Evolutionary conservation across 139 green algal genomes (phyloP), one percentile per base, ranked within the genome.

Genomic region (Micractinium sp.): DNA sequence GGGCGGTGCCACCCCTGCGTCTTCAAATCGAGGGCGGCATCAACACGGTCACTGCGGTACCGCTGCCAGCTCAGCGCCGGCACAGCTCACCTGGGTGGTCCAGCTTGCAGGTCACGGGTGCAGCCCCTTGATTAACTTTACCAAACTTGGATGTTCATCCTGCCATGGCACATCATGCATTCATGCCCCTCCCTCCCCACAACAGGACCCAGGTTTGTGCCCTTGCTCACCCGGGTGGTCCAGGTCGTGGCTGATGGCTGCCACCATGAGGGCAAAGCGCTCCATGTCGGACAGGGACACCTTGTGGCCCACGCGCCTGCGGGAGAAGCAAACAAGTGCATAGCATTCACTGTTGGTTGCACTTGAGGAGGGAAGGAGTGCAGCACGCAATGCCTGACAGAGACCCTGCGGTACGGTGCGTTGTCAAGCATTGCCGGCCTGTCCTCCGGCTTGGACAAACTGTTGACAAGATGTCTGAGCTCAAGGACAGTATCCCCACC

Each of bases 171-270:
- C n/a, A n/a, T n/a, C n/a, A n/a, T n/a, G n/a, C n/a, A n/a, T n/a
- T n/a, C n/a, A n/a, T n/a, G n/a, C 47, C 47, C 47, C 9, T 9
- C 47, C 47, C 15, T 79, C 15, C 29, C 33, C 36, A 36, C 12
- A 12, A 29, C 66, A 74, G 66, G 4, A 74, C 4, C 12, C 4
- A 18, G 66, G 66, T 31, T n/a, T 76, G 69, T 2, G 1, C 69
- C 23, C 69, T 19, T 35, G 69, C 69, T 76, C 47, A 92, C 92
- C 93, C 38, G 92, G 93, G 82, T 97, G 95, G 63, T 95, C 94
- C 83, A 97, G 76, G 86, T 97, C 95, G 90, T 97, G 95, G 36
- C 79, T 89, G 15, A 97, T 33, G 2, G 94, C 93, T 18, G 94
- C 95, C 27, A 96, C 73, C 91, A 56, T 71, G 63, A 97, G 84